These are phyloP conservation scores for Pseudozyma tsukubaensis DNA, from an alignment of 1,284 basidiomycete genomes.

Conservation along the genomic window DNA sequence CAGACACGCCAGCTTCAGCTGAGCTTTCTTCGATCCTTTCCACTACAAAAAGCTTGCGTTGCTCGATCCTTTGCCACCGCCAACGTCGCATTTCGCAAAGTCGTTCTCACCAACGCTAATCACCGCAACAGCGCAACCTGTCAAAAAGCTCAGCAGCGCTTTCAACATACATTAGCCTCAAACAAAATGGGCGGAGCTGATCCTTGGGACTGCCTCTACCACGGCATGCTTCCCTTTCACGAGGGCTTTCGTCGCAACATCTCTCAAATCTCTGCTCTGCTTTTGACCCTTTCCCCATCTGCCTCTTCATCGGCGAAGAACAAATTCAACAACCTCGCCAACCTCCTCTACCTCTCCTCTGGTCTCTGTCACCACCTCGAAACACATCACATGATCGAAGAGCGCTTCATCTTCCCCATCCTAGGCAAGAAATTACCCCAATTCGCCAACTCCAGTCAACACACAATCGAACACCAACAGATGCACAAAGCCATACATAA, in stretches of 20 bases:
- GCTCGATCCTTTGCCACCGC: not conserved
- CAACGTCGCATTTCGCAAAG: not conserved
- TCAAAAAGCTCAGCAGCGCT: not conserved
- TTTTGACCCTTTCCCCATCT: conserved; percentile 14
- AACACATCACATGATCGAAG: conserved; percentile 62
- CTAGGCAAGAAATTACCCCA: conserved; percentile 57
- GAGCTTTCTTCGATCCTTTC: not conserved
- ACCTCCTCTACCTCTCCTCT: conserved; percentile 28
- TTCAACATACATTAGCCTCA: conserved; percentile 1
- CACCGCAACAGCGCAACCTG: not conserved
- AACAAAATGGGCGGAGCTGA: conserved; percentile 29
- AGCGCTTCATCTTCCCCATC: conserved; percentile 58
- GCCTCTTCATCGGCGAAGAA: conserved; percentile 10
- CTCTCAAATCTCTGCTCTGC: conserved; percentile 32
- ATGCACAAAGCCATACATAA: conserved; percentile 44
- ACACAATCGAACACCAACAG: conserved; percentile 46
- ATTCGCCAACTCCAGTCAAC: conserved; percentile 45
- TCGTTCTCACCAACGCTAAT: no score
- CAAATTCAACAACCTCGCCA: conserved; percentile 21
- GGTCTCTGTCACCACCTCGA: conserved; percentile 45
- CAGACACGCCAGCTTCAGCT: not conserved
- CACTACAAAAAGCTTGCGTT: not conserved
- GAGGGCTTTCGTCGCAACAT: conserved; percentile 42
- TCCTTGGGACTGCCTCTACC: conserved; percentile 47
- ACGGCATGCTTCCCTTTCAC: conserved; percentile 58